Evolutionary conservation across 306 rosid species (phyloP), one percentile per base, ranked within the genome.

Genomic region (Fragaria nilgerrensis): DNA sequence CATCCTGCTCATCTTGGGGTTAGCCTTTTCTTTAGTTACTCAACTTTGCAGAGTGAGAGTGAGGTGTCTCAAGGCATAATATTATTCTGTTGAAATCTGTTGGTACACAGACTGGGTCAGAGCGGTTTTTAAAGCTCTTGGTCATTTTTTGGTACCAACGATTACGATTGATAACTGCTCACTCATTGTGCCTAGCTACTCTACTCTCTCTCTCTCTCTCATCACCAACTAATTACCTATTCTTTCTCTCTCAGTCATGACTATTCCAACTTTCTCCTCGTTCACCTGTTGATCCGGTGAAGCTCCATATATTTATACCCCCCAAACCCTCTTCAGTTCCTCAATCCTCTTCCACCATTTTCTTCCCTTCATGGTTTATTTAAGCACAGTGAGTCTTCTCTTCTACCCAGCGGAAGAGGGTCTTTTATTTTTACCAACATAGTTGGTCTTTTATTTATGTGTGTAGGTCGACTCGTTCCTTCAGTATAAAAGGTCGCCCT

Each of bases 111-210:
- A 86, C 77, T 62, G 41, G 77, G 84, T 81, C 89, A 80, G 86
- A 80, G 77, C 56, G 73, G 48, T 19, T 32, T 44, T 66, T 83
- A 78, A 86, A 83, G 75, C 72, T 82, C 87, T 87, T 76, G 90
- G 85, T 81, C 87, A 83, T 81, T 87, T 82, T 87, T 88, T 87
- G 88, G 88, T 79, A 45, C 87, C 82, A 59, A 10, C 70, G 91
- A 94, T 87, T 87, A 83, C 87, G 90, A 94, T 87, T 91, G 64
- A 50, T 86, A 87, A 88, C 98, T 77, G 93, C 78, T 87, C 64
- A 41, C 76, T 78, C 41, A 45, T 73, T 56, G 44, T 58, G 3
- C 52, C 71, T 75, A 23, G 23, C 43, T 15, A 63, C 80, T 83
- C 79, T 76, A 79, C 76, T 59, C 64, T 58, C 41, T 27, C 75